Conservation (phyloP, 2,329 filamentous ascomycete genomes). For the Aureobasidium sp. region DNA sequence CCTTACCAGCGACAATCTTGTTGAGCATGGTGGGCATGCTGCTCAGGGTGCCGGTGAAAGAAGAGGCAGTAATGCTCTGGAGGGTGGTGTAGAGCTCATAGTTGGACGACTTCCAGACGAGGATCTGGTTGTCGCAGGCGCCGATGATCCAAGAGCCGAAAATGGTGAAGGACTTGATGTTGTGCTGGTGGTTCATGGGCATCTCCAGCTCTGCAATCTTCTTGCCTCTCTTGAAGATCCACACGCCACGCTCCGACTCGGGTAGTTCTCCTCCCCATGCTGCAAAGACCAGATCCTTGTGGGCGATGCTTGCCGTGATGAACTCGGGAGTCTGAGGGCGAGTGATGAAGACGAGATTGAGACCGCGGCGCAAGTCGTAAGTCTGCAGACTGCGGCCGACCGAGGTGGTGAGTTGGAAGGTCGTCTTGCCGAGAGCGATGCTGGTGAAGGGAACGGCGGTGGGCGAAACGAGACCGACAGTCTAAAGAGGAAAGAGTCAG, state of each 20-base stretch:
- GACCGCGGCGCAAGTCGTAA: constrained; percentile 82
- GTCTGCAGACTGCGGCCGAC: constrained; percentile 87
- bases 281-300: constrained; percentile 81
- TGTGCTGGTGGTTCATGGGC: constrained; percentile 59
- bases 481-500: constrained; percentile 47
- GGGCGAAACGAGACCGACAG: constrained; percentile 86
- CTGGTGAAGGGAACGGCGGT: constrained; percentile 85
- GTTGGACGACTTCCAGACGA: constrained; percentile 80
- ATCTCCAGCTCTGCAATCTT: constrained; percentile 68
- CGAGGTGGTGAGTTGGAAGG: constrained; percentile 95
- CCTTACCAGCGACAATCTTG: constrained; percentile 84
- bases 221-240: constrained; percentile 88
- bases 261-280: constrained; percentile 67
- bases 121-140: constrained; percentile 65
- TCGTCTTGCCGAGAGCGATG: constrained; percentile 82
- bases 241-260: constrained; percentile 60
- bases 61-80: constrained; percentile 49
- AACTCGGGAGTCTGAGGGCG: constrained; percentile 77
- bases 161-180: constrained; percentile 68
- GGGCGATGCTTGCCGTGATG: constrained; percentile 81
- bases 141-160: constrained; percentile 91
- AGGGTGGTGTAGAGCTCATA: constrained; percentile 89
- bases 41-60: constrained; percentile 69
- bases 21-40: constrained; percentile 94
- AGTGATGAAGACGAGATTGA: constrained; percentile 90